Conservation (phyloP, 2,329 filamentous ascomycete genomes). For the Penicillium digitatum region DNA sequence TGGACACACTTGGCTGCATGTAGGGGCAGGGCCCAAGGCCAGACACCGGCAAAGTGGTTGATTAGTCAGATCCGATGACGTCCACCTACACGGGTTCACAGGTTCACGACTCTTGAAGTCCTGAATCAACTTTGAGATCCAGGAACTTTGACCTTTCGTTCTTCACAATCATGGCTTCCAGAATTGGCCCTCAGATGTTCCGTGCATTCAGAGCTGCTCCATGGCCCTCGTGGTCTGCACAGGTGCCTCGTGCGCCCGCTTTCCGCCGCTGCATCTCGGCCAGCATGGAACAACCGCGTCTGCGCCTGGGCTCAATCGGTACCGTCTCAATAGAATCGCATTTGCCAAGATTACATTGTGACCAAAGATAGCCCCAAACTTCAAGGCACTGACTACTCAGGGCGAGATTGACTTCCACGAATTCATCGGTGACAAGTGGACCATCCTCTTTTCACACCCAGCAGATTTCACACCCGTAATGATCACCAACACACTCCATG, state of each 20-base stretch:
- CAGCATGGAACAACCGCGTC: slow-evolving; percentile 32
- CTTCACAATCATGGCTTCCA: slow-evolving; percentile 27
- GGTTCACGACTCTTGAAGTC: background rate
- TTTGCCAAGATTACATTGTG: background rate
- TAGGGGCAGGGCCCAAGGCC: background rate
- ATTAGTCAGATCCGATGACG: slow-evolving; percentile 3
- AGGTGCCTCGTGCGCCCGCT: slow-evolving; percentile 25
- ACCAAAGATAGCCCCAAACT: slow-evolving; percentile 55
- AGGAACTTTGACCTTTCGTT: background rate
- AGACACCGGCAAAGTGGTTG: background rate
- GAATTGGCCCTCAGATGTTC: slow-evolving; percentile 26
- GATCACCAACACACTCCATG: background rate
- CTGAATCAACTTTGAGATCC: slow-evolving; percentile 3
- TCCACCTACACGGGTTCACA: background rate
- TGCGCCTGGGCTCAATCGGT: slow-evolving; percentile 38
- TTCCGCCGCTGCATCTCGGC: slow-evolving; percentile 30
- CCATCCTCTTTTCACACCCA: slow-evolving; percentile 66
- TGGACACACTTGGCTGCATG: background rate
- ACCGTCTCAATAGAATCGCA: background rate
- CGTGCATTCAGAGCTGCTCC: slow-evolving; percentile 26
- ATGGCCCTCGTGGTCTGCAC: slow-evolving; percentile 17
- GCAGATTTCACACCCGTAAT: slow-evolving; percentile 83
- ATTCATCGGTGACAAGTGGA: slow-evolving; percentile 65
- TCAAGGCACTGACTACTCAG: slow-evolving; percentile 62
- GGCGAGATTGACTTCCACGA: slow-evolving; percentile 66